Base-by-base conservation (phyloP, 441 rosid species). In the Adansonia rubrostipa region DNA sequence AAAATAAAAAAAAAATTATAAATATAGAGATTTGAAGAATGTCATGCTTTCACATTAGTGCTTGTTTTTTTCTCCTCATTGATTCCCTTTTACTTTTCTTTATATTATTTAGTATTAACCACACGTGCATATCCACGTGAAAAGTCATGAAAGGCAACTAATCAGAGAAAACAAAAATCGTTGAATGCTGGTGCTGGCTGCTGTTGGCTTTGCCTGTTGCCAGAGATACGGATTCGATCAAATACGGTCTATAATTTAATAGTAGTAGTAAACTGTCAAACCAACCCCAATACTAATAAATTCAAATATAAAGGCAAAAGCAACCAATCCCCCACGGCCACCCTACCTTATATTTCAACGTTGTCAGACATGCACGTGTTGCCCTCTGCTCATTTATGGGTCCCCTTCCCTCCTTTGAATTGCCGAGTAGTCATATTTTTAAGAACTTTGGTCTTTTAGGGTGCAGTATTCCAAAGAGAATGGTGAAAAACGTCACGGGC, bases 281-380 rank as follows among this genome's bases (percentile, higher is more conserved):
- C 45, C 24, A 19, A 57, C 19, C 13, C 22, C 24, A 40, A 5
- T 11, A n/a, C 9, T 5, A 11, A 22, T 10, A 60, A 64, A 14
- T 4, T 42, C 22, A 66, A 42, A 66, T 5, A 65, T 6, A 15
- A 71, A 53, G n/a, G 65, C 9, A 9, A n/a, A 24, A 36, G 9
- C 22, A n/a, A 19, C 22, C 33, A 33, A 54, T 28, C 33, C 33
- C 33, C 33, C 33, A 28, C 33, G 33, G 9, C 53, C 17, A 28
- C 10, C 9, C 53, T 48, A 19, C 42, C 48, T 73, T 68, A 11
- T 48, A 66, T 83, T 83, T 83, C 84, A 81, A 85, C 75, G 71
- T 75, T 86, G 86, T 86, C 88, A 86, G 88, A 0, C 0, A 42
- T 80, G 79, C 86, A 83, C 88, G 88, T 81, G 86, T 80, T 79